Evolutionary conservation across 257 asterid genomes (phyloP).

Genomic region (Plectranthus barbatus): DNA sequence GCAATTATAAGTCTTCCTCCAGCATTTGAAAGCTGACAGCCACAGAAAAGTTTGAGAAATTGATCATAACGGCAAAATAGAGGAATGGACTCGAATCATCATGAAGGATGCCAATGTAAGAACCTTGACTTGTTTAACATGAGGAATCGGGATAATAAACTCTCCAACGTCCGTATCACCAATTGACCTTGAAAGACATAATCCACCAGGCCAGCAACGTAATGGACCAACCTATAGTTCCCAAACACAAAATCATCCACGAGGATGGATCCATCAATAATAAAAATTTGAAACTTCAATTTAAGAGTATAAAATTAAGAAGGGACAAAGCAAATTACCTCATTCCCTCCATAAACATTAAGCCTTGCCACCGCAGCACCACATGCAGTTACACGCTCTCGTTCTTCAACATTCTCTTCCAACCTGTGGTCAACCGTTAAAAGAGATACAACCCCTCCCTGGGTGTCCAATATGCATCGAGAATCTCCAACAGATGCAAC

Average conservation of each 20-base stretch:
- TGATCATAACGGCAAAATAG: not conserved
- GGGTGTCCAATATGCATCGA: slow-evolving; percentile 89
- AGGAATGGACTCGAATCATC: not conserved
- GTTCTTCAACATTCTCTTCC: slow-evolving; percentile 91
- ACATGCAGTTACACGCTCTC: slow-evolving; percentile 95
- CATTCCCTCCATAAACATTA: slow-evolving; percentile 83
- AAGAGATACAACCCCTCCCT: slow-evolving; percentile 81
- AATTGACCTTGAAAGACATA: slow-evolving; percentile 95
- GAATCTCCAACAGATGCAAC: slow-evolving; percentile 99
- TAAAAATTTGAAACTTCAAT: not conserved
- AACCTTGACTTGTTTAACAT: slow-evolving; percentile 99
- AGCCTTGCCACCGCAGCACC: slow-evolving; percentile 98
- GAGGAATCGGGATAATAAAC: slow-evolving; percentile 91
- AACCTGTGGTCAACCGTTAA: slow-evolving; percentile 91
- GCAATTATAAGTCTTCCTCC: slow-evolving; percentile 99
- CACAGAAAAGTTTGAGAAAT: slow-evolving; percentile 1
- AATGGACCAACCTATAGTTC: slow-evolving; percentile 82
- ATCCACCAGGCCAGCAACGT: slow-evolving; percentile 99
- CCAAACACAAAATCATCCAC: not conserved
- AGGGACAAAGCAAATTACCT: slow-evolving; percentile 32
- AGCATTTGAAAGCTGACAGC: slow-evolving; percentile 75
- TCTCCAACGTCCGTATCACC: slow-evolving; percentile 99
- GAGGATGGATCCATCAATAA: not conserved
- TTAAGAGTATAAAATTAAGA: not conserved
- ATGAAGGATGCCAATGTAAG: slow-evolving; percentile 7